Percentiles rank a stretch among this genome's conserved stretches.
These are phyloP conservation scores for Kokia cookei DNA, from an alignment of 441 rosid species.

Conservation along the genomic window DNA sequence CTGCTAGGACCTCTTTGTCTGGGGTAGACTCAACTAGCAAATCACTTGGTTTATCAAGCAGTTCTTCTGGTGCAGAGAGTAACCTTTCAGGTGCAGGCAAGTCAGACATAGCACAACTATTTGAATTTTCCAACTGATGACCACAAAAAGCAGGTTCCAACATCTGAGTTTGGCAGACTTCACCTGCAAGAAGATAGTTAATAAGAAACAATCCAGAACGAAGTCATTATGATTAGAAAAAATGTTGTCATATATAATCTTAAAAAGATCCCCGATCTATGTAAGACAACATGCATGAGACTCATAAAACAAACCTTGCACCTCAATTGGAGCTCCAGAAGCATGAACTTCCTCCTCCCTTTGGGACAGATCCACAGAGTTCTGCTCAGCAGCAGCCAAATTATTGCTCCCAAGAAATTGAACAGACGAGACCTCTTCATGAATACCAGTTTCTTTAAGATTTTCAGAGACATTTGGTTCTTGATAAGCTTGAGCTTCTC, in stretches of 20 bases:
- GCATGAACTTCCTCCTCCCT: slow-evolving; percentile 20
- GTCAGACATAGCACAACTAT: slow-evolving; percentile 32
- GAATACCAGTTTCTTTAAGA: slow-evolving; percentile 7
- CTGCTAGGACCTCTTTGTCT: slow-evolving; percentile 43
- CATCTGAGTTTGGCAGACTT: slow-evolving; percentile 30
- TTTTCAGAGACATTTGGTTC: slow-evolving; percentile 20
- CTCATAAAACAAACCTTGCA: slow-evolving; percentile 56
- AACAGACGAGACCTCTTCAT: slow-evolving; percentile 19
- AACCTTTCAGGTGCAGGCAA: slow-evolving; percentile 79
- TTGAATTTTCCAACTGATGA: slow-evolving; percentile 31
- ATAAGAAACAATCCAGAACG: not conserved
- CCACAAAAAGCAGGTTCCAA: slow-evolving; percentile 32
- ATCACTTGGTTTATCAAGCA: slow-evolving; percentile 40
- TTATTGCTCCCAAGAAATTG: slow-evolving; percentile 13
- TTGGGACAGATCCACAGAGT: slow-evolving; percentile 13
- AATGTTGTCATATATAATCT: not conserved
- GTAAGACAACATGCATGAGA: slow-evolving; percentile 17
- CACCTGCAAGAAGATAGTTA: slow-evolving; percentile 20
- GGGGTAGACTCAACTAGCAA: slow-evolving; percentile 58
- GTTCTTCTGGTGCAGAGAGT: slow-evolving; percentile 49
- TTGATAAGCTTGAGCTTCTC: slow-evolving; percentile 32
- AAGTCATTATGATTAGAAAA: not conserved
- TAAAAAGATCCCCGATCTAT: not conserved
- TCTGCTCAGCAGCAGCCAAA: slow-evolving; percentile 14
- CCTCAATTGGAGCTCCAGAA: slow-evolving; percentile 33